Conservation (phyloP, 495 filamentous ascomycete genomes). For the Penicillium subrubescens region DNA sequence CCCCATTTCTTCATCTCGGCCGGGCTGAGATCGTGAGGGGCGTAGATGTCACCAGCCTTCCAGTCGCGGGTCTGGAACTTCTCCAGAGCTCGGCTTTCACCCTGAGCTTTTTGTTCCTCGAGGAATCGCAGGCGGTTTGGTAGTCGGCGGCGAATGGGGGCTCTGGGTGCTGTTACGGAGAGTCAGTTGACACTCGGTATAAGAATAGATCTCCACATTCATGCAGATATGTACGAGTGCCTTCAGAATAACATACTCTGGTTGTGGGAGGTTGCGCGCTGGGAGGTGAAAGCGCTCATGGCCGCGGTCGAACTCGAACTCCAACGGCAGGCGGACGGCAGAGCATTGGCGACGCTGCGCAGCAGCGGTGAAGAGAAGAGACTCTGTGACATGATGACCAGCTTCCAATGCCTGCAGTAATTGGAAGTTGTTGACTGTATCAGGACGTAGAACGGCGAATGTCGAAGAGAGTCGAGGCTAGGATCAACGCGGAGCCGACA, state of each 20-base stretch:
- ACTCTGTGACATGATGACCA: conserved; percentile 34
- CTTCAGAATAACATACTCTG: not conserved
- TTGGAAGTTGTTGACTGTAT: conserved; percentile 3
- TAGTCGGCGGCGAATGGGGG: conserved; percentile 27
- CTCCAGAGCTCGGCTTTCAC: conserved; percentile 42
- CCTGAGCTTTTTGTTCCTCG: conserved; percentile 42
- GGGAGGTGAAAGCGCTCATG: conserved; percentile 32
- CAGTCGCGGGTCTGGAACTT: conserved; percentile 57
- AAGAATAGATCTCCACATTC: not conserved
- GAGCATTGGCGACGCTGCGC: conserved; percentile 28
- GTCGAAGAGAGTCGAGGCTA: conserved; percentile 7
- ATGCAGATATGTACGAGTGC: not conserved
- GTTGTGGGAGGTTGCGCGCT: conserved; percentile 26
- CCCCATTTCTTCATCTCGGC: conserved; percentile 73
- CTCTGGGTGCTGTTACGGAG: conserved; percentile 18
- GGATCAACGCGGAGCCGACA: conserved; percentile 12
- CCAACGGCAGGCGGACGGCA: conserved; percentile 40
- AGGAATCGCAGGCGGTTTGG: conserved; percentile 39
- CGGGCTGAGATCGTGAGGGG: conserved; percentile 81
- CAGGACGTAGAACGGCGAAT: not conserved
- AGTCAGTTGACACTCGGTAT: not conserved
- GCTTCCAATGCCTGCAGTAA: not conserved
- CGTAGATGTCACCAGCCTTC: conserved; percentile 78
- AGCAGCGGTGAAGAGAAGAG: conserved; percentile 37
- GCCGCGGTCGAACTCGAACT: conserved; percentile 47